These are phyloP conservation scores for Pythium graminicola DNA, from an alignment of 352 stramenopile genomes.

Conservation along the genomic window DNA sequence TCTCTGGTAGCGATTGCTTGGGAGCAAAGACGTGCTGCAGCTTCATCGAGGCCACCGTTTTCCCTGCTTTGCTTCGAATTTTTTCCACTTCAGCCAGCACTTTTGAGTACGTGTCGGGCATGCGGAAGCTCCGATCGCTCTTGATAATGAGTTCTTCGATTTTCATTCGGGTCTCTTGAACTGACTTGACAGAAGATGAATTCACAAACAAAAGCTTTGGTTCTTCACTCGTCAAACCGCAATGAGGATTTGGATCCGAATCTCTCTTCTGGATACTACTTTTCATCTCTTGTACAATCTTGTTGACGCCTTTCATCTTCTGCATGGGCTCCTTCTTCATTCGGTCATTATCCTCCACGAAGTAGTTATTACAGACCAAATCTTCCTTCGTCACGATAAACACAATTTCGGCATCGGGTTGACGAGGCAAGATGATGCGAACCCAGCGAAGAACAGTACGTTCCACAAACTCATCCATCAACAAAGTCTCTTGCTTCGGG, in stretches of 20 bases:
- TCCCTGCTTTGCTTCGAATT: not conserved
- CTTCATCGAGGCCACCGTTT: not conserved
- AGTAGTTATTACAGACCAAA: too few relatives aligned
- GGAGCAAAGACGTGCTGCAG: not conserved
- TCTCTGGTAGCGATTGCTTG: not conserved
- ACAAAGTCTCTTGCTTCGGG: not conserved
- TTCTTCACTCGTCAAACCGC: not conserved
- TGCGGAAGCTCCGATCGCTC: conserved; percentile 4
- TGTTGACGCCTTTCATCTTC: not conserved
- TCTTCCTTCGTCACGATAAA: not conserved
- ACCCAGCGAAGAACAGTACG: not conserved
- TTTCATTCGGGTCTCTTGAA: not conserved
- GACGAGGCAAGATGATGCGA: not conserved
- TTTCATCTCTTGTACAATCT: not conserved
- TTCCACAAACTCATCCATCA: not conserved
- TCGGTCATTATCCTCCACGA: too few relatives aligned
- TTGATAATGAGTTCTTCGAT: not conserved
- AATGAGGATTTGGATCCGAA: not conserved
- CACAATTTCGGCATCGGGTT: not conserved
- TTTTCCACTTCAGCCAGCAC: not conserved
- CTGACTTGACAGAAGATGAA: not conserved
- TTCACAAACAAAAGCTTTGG: not conserved
- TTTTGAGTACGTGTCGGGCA: conserved; percentile 11
- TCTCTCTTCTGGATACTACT: not conserved
- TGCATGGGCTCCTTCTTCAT: not conserved